phyloP scores from a whole-genome alignment of 202 grass and related monocot genomes.

The Schoenoplectus tabernaemontani region DNA sequence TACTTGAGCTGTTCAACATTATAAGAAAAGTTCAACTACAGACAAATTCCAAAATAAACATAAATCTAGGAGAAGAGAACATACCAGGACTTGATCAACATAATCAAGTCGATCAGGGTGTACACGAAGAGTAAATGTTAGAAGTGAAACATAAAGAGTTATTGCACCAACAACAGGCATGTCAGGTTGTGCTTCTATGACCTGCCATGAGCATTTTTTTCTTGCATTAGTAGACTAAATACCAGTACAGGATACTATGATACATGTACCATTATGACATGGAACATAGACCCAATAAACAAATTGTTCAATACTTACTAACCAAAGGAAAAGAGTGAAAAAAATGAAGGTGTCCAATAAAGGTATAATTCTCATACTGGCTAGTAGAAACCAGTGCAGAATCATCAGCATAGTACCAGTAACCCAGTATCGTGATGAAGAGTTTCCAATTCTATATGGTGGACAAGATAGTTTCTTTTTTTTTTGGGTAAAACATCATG shows the following conservation, averaged over 20 bases:
- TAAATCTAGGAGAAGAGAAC: slow-evolving; percentile 14
- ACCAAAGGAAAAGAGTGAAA: neutral
- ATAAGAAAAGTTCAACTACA: neutral
- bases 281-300: neutral
- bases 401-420: neutral
- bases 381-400: neutral
- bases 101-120: slow-evolving; percentile 99
- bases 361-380: neutral
- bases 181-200: slow-evolving; percentile 98
- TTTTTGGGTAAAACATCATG: neutral
- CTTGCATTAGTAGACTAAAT: neutral
- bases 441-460: neutral
- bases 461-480: neutral
- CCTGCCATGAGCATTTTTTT: slow-evolving; percentile 41
- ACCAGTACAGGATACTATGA: neutral
- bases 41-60: slow-evolving; percentile 6
- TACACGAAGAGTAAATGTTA: slow-evolving; percentile 96
- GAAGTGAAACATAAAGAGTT: slow-evolving; percentile 95
- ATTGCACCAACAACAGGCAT: slow-evolving; percentile 91
- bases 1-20: neutral
- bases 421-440: neutral
- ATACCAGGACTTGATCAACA: slow-evolving; percentile 99
- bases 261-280: neutral
- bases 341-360: neutral
- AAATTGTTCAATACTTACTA: neutral